Base-by-base conservation (phyloP, 2,329 filamentous ascomycete genomes). In the Thielaviopsis euricoi region DNA sequence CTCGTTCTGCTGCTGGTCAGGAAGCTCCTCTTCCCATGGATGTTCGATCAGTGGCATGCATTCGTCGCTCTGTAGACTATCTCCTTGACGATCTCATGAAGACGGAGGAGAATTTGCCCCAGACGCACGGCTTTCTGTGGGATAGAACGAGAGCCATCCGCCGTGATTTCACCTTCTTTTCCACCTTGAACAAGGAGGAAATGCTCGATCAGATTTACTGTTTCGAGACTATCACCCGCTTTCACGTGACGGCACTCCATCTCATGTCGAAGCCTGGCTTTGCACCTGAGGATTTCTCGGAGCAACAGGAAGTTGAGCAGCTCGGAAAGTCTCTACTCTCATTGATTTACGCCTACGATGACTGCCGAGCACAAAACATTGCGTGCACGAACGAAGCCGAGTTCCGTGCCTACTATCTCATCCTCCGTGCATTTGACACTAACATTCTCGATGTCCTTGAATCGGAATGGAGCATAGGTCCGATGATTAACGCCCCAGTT, bases 1-100 rank as follows among this genome's bases (percentile, higher is more conserved):
- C 82, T 52, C 76, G 83, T 52, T 86, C 83, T 25, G 81, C 83
- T 37, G 83, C 83, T 52, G 83, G 83, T 25, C 80, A 83, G 64
- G 82, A 85, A 64, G 79, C 81, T 6, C 81, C 82, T 13, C 68
- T 86, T 37, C 83, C 83, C 1, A 83, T 81, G 74, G 83, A 86
- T 63, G 81, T 86, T 19, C 76, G 82, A 58, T 83, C 82, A 2
- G 74, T 81, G 7, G 68, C 74, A 12, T 74, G 80, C 4, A 73
- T 86, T 37, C 75, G 76, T 62, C 73, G 74, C 60, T 82, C 82
- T 0, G 71, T 85, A 6, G 76, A 84, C 65, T 85, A 86, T 62
- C 71, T 86, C 3, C 72, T 86, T 52, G 74, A 83, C 63, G 73
- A 77, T 55, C 69, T 86, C 2, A 69, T 86, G 51, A 72, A 71